Evolutionary conservation across 139 green algal species (phyloP).

Genomic region (Chara braunii): DNA sequence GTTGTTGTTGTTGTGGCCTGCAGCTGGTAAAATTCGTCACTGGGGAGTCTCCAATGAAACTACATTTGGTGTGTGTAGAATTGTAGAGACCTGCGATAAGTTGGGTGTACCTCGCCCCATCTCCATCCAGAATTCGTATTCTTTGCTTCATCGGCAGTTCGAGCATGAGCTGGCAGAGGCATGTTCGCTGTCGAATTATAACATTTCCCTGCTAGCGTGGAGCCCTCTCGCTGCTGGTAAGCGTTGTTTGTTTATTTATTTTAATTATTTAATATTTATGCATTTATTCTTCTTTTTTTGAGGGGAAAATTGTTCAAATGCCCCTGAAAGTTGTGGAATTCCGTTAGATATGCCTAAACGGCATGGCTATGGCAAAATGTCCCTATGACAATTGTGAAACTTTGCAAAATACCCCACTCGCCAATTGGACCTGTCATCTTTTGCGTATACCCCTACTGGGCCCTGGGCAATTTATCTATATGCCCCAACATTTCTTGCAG

Average conservation of each 20-base stretch:
- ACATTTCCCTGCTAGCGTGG: conserved; percentile 84
- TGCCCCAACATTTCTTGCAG: too few relatives aligned
- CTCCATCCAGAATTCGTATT: conserved; percentile 72
- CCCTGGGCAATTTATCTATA: too few relatives aligned
- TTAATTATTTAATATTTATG: background rate
- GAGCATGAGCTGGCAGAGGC: conserved; percentile 80
- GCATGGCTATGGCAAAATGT: too few relatives aligned
- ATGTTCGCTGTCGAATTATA: conserved; percentile 45
- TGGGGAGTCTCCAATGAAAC: conserved; percentile 86
- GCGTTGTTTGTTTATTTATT: too few relatives aligned
- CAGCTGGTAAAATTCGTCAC: conserved; percentile 80
- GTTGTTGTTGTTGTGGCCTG: conserved; percentile 35
- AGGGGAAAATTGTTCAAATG: too few relatives aligned
- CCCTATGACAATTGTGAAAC: too few relatives aligned
- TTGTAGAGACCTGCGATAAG: conserved; percentile 45
- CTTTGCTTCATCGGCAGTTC: conserved; percentile 55
- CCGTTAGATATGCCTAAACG: too few relatives aligned
- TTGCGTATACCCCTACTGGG: too few relatives aligned
- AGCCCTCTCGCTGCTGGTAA: conserved; percentile 55
- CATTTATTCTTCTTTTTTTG: background rate
- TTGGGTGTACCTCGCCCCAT: conserved; percentile 60
- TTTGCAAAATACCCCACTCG: too few relatives aligned
- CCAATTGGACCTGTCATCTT: too few relatives aligned
- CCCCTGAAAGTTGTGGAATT: too few relatives aligned
- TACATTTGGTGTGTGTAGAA: conserved; percentile 72